These are phyloP conservation scores for Cercospora sp. DNA, from an alignment of 2,329 filamentous ascomycete genomes.

Conservation along the genomic window DNA sequence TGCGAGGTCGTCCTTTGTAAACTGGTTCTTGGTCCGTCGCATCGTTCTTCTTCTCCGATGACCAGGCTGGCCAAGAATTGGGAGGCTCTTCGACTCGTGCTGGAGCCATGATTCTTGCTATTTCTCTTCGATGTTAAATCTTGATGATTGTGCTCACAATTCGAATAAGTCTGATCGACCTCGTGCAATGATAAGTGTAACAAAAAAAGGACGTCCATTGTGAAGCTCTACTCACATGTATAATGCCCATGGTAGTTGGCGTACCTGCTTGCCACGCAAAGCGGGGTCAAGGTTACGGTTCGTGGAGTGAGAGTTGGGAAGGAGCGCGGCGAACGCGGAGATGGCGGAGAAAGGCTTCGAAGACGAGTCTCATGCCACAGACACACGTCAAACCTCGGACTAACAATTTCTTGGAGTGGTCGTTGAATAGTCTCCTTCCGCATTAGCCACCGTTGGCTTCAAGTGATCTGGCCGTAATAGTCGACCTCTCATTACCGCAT, in stretches of 20 bases:
- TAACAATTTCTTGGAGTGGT: not conserved
- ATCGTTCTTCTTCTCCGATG: not conserved
- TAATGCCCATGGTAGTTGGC: not conserved
- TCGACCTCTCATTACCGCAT: not conserved
- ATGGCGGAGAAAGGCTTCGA: not conserved
- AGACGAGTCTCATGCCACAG: not conserved
- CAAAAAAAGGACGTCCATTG: not conserved
- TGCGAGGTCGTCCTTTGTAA: not conserved
- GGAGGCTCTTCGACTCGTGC: constrained; percentile 8
- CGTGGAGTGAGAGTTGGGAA: not conserved
- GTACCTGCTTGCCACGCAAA: not conserved
- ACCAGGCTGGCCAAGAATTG: not conserved
- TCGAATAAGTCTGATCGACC: not conserved
- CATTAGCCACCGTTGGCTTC: not conserved
- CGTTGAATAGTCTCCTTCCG: not conserved
- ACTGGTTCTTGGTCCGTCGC: not conserved
- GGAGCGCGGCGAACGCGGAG: not conserved
- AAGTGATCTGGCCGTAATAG: not conserved
- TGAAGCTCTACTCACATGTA: not conserved
- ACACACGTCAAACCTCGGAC: not conserved
- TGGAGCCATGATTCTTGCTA: not conserved
- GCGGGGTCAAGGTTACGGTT: not conserved
- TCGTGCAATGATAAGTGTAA: not conserved
- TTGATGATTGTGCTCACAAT: not conserved
- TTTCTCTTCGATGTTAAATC: not conserved